Conservation (phyloP, 2,329 filamentous ascomycete species). For the Aspergillus pseudotamarii region DNA sequence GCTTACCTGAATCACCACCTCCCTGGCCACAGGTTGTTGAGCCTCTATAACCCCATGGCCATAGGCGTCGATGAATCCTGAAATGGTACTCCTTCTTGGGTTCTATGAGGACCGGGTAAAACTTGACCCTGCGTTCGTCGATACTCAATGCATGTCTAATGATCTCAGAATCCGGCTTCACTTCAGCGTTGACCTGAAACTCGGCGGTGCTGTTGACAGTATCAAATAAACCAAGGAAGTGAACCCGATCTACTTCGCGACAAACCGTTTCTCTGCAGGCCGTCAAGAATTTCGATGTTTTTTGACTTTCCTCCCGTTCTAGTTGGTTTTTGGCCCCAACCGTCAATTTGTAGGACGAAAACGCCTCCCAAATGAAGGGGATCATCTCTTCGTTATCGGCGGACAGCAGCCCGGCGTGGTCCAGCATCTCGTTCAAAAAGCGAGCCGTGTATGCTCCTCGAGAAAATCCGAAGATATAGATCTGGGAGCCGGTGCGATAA, state of each 20-base stretch:
- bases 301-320: not conserved
- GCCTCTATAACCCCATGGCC: not conserved
- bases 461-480: slow-evolving; percentile 30
- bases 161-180: slow-evolving; percentile 43
- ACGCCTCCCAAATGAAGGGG: slow-evolving; percentile 22
- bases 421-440: slow-evolving; percentile 27
- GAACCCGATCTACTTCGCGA: slow-evolving; percentile 18
- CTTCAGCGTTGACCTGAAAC: slow-evolving; percentile 17
- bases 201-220: slow-evolving; percentile 29
- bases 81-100: not conserved
- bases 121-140: slow-evolving; percentile 7
- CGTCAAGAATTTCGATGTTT: not conserved
- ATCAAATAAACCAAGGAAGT: slow-evolving; percentile 32
- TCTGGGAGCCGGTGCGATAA: slow-evolving; percentile 18
- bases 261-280: slow-evolving; percentile 20
- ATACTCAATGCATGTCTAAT: slow-evolving; percentile 58
- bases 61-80: not conserved
- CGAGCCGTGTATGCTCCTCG: slow-evolving; percentile 30
- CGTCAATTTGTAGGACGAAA: slow-evolving; percentile 19
- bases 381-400: slow-evolving; percentile 27
- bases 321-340: not conserved
- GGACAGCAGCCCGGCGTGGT: slow-evolving; percentile 21
- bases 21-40: slow-evolving; percentile 1
- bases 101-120: slow-evolving; percentile 10
- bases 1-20: not conserved